Percentiles rank a stretch among this genome's conserved stretches.
Conservation (phyloP, 345 rosid genomes). For the Reutealis trisperma region DNA sequence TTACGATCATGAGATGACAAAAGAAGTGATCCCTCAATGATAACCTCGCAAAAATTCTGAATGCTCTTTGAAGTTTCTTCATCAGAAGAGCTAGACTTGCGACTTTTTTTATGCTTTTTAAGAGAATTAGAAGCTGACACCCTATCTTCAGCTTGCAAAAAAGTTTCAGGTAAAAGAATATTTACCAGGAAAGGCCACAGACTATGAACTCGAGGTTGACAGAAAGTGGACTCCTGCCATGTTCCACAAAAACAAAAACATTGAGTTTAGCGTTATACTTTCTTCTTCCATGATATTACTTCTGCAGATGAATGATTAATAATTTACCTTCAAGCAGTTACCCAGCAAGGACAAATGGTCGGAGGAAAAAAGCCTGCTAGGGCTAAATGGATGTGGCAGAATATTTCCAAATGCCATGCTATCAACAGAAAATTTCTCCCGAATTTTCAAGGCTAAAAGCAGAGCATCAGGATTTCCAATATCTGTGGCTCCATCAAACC, state of each 20-base stretch:
- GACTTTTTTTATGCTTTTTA: constrained; percentile 75
- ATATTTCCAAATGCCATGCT: constrained; percentile 52
- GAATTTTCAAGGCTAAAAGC: constrained; percentile 78
- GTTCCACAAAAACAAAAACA: constrained; percentile 22
- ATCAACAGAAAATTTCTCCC: constrained; percentile 53
- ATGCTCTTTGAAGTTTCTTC: constrained; percentile 71
- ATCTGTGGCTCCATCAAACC: constrained; percentile 73
- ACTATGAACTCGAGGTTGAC: constrained; percentile 94
- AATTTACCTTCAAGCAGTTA: constrained; percentile 80
- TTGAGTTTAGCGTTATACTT: constrained; percentile 5
- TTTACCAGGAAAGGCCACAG: constrained; percentile 75
- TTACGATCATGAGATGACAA: constrained; percentile 94
- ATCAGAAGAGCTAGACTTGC: constrained; percentile 67
- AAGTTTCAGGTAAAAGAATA: constrained; percentile 71
- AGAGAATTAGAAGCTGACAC: constrained; percentile 58
- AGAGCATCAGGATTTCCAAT: constrained; percentile 92
- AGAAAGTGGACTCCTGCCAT: constrained; percentile 90
- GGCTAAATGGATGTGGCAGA: constrained; percentile 75
- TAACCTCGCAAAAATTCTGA: constrained; percentile 55
- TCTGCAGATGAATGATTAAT: background rate
- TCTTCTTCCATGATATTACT: background rate
- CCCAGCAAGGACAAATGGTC: constrained; percentile 63
- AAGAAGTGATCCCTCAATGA: constrained; percentile 77
- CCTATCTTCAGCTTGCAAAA: constrained; percentile 69
- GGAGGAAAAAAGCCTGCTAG: constrained; percentile 66